Evolutionary conservation across 257 asterid species (phyloP).

Genomic region (Penstemon newberryi): DNA sequence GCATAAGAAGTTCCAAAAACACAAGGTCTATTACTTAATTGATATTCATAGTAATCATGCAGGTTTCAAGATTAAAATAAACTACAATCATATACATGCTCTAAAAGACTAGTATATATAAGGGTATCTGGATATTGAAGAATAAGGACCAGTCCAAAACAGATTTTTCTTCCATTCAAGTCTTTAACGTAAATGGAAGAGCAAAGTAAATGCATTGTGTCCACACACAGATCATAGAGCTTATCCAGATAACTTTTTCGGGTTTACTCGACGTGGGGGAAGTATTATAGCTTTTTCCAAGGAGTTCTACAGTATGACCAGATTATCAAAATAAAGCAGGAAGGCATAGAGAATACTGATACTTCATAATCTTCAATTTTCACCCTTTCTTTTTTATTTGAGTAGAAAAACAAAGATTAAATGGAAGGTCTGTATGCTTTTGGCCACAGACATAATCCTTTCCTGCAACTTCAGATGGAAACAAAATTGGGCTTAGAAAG

Average conservation of each 20-base stretch:
- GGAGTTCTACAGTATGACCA: not conserved
- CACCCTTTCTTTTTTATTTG: not conserved
- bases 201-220: not conserved
- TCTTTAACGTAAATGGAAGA: not conserved
- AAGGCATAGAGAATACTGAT: not conserved
- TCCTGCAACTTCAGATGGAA: too few relatives aligned
- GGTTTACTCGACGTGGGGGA: too few relatives aligned
- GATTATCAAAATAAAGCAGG: not conserved
- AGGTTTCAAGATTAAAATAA: slow-evolving; percentile 16
- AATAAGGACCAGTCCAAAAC: not conserved
- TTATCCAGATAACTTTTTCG: not conserved
- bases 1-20: slow-evolving; percentile 31
- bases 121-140: not conserved
- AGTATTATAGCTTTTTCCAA: not conserved
- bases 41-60: not conserved
- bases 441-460: not conserved
- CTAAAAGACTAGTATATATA: too few relatives aligned
- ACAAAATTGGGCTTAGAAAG: not conserved
- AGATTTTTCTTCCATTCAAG: slow-evolving; percentile 11
- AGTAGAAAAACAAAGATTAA: not conserved
- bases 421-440: not conserved
- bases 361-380: not conserved
- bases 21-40: slow-evolving; percentile 12
- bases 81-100: slow-evolving; percentile 12
- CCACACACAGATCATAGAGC: not conserved